Evolutionary conservation across 495 filamentous ascomycete species (phyloP), one percentile per base, ranked within the genome.

Genomic region (Ramalina intermedia): DNA sequence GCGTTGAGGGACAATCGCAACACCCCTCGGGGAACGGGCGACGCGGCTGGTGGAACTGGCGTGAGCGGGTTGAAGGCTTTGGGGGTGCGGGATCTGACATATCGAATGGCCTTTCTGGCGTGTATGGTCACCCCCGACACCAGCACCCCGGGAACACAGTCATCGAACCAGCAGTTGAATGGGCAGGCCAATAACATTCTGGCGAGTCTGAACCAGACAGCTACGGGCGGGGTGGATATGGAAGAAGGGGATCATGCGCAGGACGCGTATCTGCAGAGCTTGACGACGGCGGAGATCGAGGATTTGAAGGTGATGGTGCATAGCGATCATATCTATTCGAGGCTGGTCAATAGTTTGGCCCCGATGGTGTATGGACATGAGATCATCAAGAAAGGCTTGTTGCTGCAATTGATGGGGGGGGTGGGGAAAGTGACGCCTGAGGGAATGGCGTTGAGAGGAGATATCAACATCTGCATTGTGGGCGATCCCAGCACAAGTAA

Each of bases 391-490:
- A 99, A 99, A 61, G 91, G 91, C 18, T 69, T 99, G 9, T 76
- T 99, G 3, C 70, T 99, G 21, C 91, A 98, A 62, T 69, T 98
- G 42, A 85, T 98, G 73, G 82, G 86, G 4, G 91, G 91, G 66
- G 86, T 99, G 11, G 75, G 76, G 65, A 99, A 99, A 63, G 63
- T 57, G 3, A 80, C 78, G 2, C 88, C 88, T 0, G 91, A 99
- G 67, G 89, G 85, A 47, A 86, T 99, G 84, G 78, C 84, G 48
- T 75, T 99, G 21, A 76, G 91, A 70, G 91, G 91, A 57, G 91
- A 99, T 62, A 85, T 99, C 71, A 99, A 99, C 63, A 89, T 99
- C 53, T 99, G 91, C 63, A 87, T 99, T 58, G 93, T 99, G 47
- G 91, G 91, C 55, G 91, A 99, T 61, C 91, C 91, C 1, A 90